Percentiles rank a stretch among this genome's conserved stretches.
Conservation (phyloP, 306 rosid species). For the Mimosa bimucronata region DNA sequence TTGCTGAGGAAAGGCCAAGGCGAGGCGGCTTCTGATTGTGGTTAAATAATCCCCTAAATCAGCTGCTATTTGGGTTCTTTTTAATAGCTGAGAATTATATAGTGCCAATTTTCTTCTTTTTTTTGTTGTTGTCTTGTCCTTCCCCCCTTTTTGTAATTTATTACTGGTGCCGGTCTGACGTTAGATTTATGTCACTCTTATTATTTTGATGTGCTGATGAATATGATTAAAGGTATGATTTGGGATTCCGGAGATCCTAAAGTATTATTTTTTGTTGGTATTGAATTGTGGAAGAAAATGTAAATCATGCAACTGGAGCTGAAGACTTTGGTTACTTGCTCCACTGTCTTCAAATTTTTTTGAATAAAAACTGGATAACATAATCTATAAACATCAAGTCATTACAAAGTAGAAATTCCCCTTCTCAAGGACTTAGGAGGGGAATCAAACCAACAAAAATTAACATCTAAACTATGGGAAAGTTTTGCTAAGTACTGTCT, state of each 20-base stretch:
- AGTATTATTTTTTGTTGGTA: background rate
- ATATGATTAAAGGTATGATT: conserved; percentile 32
- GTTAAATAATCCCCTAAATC: conserved; percentile 34
- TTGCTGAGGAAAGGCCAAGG: conserved; percentile 86
- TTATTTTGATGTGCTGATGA: conserved; percentile 27
- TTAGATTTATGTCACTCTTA: conserved; percentile 38
- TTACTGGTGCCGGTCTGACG: conserved; percentile 28
- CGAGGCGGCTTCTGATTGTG: conserved; percentile 58
- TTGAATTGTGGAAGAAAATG: background rate
- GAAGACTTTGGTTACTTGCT: background rate
- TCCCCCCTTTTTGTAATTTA: background rate
- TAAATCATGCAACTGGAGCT: background rate
- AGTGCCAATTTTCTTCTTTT: conserved; percentile 34
- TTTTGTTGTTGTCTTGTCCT: too few species aligned
- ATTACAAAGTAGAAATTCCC: too few species aligned
- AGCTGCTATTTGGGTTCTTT: conserved; percentile 32
- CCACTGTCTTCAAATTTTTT: background rate
- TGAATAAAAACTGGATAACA: too few species aligned
- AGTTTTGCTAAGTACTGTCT: too few species aligned
- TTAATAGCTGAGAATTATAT: conserved; percentile 48
- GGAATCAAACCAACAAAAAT: too few species aligned
- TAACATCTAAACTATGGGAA: too few species aligned
- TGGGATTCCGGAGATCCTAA: conserved; percentile 24
- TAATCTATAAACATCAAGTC: too few species aligned
- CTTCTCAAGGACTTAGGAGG: too few species aligned